Conservation (phyloP, 768 basidiomycete genomes). For the Boletales sp. region DNA sequence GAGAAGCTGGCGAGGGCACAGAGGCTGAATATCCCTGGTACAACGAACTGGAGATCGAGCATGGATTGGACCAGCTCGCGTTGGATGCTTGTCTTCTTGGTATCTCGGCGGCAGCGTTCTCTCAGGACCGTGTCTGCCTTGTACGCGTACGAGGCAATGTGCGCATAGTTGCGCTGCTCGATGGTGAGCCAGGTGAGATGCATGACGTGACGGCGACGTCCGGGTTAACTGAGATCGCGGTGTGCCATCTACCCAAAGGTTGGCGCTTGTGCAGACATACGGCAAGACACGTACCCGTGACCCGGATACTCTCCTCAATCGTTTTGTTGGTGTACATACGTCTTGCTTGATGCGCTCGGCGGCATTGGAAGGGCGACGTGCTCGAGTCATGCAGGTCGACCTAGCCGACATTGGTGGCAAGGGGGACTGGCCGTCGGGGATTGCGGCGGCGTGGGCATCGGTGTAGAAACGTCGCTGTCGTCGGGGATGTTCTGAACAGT, state of each 20-base stretch:
- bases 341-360: constrained; percentile 79
- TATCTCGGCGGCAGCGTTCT: constrained; percentile 39
- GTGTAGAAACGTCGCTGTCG: no score
- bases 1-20: constrained; percentile 79
- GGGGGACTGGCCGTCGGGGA: constrained; percentile 40
- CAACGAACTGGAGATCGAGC: constrained; percentile 73
- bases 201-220: background rate
- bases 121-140: constrained; percentile 94
- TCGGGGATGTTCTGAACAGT: no score
- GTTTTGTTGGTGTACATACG: constrained; percentile 92
- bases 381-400: constrained; percentile 75
- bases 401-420: constrained; percentile 43
- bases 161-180: constrained; percentile 82
- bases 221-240: constrained; percentile 70
- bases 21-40: constrained; percentile 77
- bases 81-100: constrained; percentile 47
- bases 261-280: background rate
- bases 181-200: constrained; percentile 60
- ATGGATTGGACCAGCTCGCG: constrained; percentile 71
- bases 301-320: constrained; percentile 98
- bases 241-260: constrained; percentile 68
- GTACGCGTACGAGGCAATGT: constrained; percentile 88
- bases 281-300: constrained; percentile 53
- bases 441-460: constrained; percentile 54
- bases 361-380: constrained; percentile 58